Base-by-base conservation (phyloP, 345 rosid genomes). In the Xanthoceras sorbifolium region DNA sequence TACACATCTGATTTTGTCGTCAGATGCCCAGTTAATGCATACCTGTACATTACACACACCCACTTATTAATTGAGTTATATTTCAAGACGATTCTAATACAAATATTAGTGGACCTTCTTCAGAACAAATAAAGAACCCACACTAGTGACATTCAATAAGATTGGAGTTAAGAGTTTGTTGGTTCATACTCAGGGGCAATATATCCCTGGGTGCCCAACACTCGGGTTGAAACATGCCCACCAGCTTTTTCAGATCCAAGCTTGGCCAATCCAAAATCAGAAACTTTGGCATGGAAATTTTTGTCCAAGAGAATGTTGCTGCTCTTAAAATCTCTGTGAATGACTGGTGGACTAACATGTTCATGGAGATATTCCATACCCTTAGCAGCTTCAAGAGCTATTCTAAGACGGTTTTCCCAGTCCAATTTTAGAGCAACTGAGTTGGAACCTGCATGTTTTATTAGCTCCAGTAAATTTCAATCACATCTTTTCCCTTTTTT, bases 1-100 rank as follows among this genome's bases (percentile, higher is more conserved):
- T 92, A 96, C 23, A 96, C 98, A 84, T 92, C 99, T 78, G 99
- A 96, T 85, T 95, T 96, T 76, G 98, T 90, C 1, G 97, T 92
- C 72, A 95, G 81, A 86, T 92, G 97, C 54, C 99, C 97, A 0
- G 99, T 96, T 85, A 93, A 79, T 46, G 97, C 99, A 81, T 93
- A 94, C 88, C 97, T 93, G 81, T 38, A 54, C 12, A 76, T 31
- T 46, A 76, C 10, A 70, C 15, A 73, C 63, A 54, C 65, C 20
- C 26, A 29, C 4, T 31, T 11, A 22, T 5, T 48, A 23, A 6
- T 42, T 6, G 12, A 36, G 54, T 67, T 76, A 18, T 3, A 76
- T 44, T 42, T 48, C 6, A 64, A 31, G n/a, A 0, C 9, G 31
- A 31, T 46, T 54, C 15, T 4, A 20, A 74, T 64, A 23, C 12